Evolutionary conservation across 2,329 filamentous ascomycete genomes (phyloP).

Genomic region (Colletotrichum sp.): DNA sequence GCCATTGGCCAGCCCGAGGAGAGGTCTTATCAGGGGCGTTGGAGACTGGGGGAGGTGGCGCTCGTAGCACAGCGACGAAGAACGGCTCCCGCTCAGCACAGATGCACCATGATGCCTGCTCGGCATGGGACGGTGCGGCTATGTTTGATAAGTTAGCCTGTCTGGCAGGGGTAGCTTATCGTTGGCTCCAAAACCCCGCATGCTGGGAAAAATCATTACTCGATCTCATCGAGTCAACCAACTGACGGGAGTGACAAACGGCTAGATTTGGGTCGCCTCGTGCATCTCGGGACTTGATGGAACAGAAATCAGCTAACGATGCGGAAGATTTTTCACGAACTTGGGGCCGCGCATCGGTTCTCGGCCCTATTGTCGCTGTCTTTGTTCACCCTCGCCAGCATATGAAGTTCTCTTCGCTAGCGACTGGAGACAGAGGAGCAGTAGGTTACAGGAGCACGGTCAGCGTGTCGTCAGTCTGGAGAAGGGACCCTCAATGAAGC

Average conservation of each 20-base stretch:
- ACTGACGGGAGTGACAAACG: background rate
- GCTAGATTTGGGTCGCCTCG: background rate
- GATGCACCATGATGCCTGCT: background rate
- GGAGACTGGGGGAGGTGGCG: background rate
- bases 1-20: conserved; percentile 1
- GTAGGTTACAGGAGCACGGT: background rate
- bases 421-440: background rate
- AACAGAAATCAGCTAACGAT: background rate
- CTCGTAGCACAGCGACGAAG: background rate
- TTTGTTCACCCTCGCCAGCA: background rate
- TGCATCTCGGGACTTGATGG: background rate
- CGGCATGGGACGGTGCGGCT: conserved; percentile 16
- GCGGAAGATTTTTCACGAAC: background rate
- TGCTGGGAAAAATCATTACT: conserved; percentile 29
- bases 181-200: conserved; percentile 16
- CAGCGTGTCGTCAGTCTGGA: background rate
- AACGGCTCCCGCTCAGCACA: conserved; percentile 2
- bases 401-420: background rate
- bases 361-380: background rate
- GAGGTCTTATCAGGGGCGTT: conserved; percentile 11
- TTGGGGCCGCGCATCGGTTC: background rate
- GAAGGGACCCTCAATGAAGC: background rate
- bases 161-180: conserved; percentile 19
- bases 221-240: conserved; percentile 28
- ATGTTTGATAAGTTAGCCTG: conserved; percentile 12